Evolutionary conservation across 306 rosid species (phyloP).

Genomic region (Cajanus cajan): DNA sequence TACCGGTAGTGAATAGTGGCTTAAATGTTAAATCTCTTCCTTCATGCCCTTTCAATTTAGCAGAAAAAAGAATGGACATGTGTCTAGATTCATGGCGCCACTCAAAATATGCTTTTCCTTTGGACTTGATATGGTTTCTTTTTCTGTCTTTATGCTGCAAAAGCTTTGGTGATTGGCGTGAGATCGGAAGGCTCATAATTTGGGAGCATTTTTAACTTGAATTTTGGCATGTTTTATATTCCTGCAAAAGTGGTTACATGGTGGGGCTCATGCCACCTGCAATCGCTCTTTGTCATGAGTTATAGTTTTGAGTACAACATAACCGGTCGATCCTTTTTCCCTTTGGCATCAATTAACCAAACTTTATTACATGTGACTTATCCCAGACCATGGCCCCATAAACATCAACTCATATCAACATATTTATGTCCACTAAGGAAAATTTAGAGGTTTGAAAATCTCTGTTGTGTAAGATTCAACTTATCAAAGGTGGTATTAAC

Average conservation of each 20-base stretch:
- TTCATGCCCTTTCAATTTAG: not conserved
- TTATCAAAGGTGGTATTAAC: not conserved
- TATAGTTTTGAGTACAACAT: slow-evolving; percentile 40
- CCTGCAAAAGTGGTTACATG: slow-evolving; percentile 38
- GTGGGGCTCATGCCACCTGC: slow-evolving; percentile 51
- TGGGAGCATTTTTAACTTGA: slow-evolving; percentile 28
- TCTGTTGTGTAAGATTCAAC: not conserved
- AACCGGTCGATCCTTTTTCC: slow-evolving; percentile 34
- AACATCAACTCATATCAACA: slow-evolving; percentile 28
- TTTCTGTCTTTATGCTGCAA: slow-evolving; percentile 37
- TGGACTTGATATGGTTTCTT: slow-evolving; percentile 30
- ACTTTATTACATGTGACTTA: slow-evolving; percentile 49
- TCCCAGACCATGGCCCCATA: slow-evolving; percentile 35
- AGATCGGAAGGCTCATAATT: slow-evolving; percentile 19
- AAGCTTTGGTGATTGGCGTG: slow-evolving; percentile 35
- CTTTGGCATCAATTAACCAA: slow-evolving; percentile 35
- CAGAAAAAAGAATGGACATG: slow-evolving; percentile 24
- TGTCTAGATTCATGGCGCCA: slow-evolving; percentile 8
- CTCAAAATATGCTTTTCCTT: slow-evolving; percentile 39
- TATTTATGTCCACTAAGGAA: slow-evolving; percentile 19
- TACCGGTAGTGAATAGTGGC: not conserved
- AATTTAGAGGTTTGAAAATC: slow-evolving; percentile 20
- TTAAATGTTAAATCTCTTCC: not conserved
- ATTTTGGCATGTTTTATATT: slow-evolving; percentile 45
- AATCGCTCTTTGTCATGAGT: slow-evolving; percentile 41